Base-by-base conservation (phyloP, 345 rosid species). In the Rhizophora apiculata region DNA sequence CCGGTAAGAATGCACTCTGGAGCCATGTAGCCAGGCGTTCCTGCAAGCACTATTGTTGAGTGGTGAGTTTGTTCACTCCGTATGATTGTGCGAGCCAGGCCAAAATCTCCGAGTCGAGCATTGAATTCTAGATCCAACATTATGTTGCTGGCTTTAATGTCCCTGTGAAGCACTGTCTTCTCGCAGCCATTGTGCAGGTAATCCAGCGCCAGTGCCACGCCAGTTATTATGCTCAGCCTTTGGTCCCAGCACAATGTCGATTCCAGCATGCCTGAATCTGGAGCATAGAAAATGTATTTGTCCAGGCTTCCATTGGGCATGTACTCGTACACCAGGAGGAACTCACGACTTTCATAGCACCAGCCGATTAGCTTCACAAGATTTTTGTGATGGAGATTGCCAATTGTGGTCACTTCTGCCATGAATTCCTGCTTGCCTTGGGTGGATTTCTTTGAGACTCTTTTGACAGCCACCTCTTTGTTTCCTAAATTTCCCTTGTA, bases 11-110 rank as follows among this genome's bases (percentile, higher is more conserved):
- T 78, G 60, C 78, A 80, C 79, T 93, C 97, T 0, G 98, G 97
- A 31, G 98, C 93, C 92, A 93, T 93, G 75, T 93, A 93, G 4
- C 93, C 93, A 0, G 81, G 86, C 9, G 98, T 93, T 64, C 98
- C 88, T 1, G 93, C 88, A 0, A 92, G 76, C 74, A 83, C 93
- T 6, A 78, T 84, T 0, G 96, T 90, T 0, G 90, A 82, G 73
- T 90, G 89, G 71, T 93, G 93, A 1, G 96, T 88, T 73, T 84
- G 75, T 32, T 86, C 86, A 3, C 80, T 81, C n/a, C 62, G 79
- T 19, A 82, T 85, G 27, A 89, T 84, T 27, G 85, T 89, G 56
- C 92, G 68, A 0, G 96, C 95, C 68, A 93, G 84, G 1, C 96
- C 92, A n/a, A 93, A 93, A 73, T 93, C 96, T 0, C 95, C 89